Evolutionary conservation across 176 grass and related monocot genomes (phyloP), one percentile per base, ranked within the genome.

Genomic region (Raddia distichophylla): DNA sequence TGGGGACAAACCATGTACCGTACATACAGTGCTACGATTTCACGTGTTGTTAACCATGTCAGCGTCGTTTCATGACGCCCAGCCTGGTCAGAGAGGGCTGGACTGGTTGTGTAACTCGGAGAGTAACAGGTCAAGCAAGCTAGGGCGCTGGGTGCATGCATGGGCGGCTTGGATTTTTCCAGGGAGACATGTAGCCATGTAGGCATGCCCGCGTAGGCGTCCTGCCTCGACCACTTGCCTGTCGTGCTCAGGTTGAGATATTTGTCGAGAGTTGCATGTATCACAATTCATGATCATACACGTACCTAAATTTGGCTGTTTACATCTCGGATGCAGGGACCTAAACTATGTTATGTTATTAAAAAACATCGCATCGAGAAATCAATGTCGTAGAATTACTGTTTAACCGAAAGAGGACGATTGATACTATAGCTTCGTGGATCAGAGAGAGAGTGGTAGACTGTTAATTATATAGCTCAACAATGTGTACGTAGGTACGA

Each of bases 211-310:
- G 4, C 51, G 42, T 59, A 8, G 47, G 33, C 69, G 47, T 46
- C 69, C 65, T 80, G 37, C 6, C 78, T 59, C 78, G 59, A 47
- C 78, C 37, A 10, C 45, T 49, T 53, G 34, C 6, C 18, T 53
- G 57, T 40, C 57, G 60, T 15, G 33, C 7, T 20, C 27, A 49
- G 20, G 13, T 19, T 3, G 52, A 53, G 69, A 54, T 20, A 74
- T 55, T 46, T 59, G 64, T 45, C 37, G 10, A 52, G 69, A 22
- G 27, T 27, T 27, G 27, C 27, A 27, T 27, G 27, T 27, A 27
- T 27, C 27, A 27, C 27, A 27, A 27, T 27, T 27, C 27, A 27
- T 27, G 27, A 27, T 27, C 27, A 27, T 27, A 27, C 27, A 27
- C 27, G 27, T 1, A 27, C 27, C 27, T 27, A 27, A 27, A 27